A percentile compares a stretch with the other conserved stretches of the same genome.
Conservation (phyloP, 805 yeast species). For the Metschnikowia aberdeeniae region DNA sequence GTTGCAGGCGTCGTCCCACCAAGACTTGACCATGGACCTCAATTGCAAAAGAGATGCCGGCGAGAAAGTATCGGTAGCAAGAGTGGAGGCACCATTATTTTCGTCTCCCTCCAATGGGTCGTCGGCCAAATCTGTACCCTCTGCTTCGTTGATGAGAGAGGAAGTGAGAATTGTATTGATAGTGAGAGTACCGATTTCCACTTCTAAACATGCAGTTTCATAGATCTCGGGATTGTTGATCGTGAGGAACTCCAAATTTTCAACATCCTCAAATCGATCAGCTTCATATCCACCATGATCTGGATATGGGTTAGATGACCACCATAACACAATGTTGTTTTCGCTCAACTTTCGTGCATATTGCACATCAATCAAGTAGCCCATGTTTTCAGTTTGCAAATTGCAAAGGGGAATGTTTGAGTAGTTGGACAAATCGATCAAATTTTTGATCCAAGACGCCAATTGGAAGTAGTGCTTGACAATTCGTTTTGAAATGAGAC, state of each 20-base stretch:
- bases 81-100: conserved; percentile 43
- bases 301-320: conserved; percentile 79
- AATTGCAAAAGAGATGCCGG: conserved; percentile 67
- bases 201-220: conserved; percentile 71
- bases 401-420: conserved; percentile 86
- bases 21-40: conserved; percentile 69
- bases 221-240: conserved; percentile 78
- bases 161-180: conserved; percentile 86
- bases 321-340: conserved; percentile 79
- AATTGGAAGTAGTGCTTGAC: conserved; percentile 68
- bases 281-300: conserved; percentile 81
- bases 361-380: conserved; percentile 76
- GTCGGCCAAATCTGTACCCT: conserved; percentile 74
- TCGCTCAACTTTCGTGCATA: conserved; percentile 74
- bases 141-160: conserved; percentile 78
- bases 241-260: conserved; percentile 59
- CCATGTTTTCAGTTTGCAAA: conserved; percentile 69
- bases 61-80: conserved; percentile 82
- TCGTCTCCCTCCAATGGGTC: conserved; percentile 29
- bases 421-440: conserved; percentile 62
- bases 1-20: conserved; percentile 90
- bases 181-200: conserved; percentile 72
- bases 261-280: conserved; percentile 55
- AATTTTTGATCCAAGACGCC: conserved; percentile 66
- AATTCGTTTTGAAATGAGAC: conserved; percentile 57